Conservation (phyloP, 1,284 basidiomycete species). For the Pyrrhoderma lamaoense region DNA sequence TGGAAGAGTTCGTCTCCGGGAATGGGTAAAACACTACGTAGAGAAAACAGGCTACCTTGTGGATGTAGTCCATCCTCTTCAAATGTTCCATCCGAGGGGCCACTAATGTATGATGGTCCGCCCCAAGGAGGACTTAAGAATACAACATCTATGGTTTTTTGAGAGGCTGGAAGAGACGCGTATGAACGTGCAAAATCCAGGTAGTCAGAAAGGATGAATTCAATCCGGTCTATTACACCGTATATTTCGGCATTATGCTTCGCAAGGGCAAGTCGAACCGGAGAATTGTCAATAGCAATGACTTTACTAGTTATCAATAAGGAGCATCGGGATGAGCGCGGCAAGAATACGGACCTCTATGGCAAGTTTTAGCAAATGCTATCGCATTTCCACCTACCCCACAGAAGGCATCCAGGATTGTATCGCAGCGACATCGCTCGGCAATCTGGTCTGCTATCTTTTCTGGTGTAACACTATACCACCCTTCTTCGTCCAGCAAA, state of each 20-base stretch:
- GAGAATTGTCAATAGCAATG: conserved; percentile 88
- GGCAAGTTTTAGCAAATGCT: conserved; percentile 92
- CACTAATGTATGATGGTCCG: conserved; percentile 63
- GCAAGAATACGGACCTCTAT: conserved; percentile 71
- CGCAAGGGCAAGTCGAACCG: conserved; percentile 77
- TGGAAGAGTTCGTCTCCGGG: conserved; percentile 77
- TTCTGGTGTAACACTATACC: conserved; percentile 97
- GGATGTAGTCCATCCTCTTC: conserved; percentile 16
- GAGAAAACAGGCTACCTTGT: conserved; percentile 46
- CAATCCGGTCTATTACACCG: conserved; percentile 90
- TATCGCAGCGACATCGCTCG: conserved; percentile 79
- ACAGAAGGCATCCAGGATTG: conserved; percentile 89
- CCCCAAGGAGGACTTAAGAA: conserved; percentile 96
- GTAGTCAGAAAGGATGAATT: conserved; percentile 88
- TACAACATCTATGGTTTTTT: conserved; percentile 68
- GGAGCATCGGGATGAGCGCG: too few relatives aligned
- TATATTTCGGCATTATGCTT: conserved; percentile 89
- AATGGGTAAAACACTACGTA: conserved; percentile 71
- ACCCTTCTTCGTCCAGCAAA: conserved; percentile 81
- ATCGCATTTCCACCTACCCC: conserved; percentile 98
- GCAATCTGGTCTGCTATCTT: conserved; percentile 88
- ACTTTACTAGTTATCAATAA: too few relatives aligned
- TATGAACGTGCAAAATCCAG: conserved; percentile 67
- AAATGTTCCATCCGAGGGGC: conserved; percentile 22
- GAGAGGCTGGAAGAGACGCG: conserved; percentile 25